Conservation (phyloP, 2,329 filamentous ascomycete genomes). For the Dothiorella sarmentorum region DNA sequence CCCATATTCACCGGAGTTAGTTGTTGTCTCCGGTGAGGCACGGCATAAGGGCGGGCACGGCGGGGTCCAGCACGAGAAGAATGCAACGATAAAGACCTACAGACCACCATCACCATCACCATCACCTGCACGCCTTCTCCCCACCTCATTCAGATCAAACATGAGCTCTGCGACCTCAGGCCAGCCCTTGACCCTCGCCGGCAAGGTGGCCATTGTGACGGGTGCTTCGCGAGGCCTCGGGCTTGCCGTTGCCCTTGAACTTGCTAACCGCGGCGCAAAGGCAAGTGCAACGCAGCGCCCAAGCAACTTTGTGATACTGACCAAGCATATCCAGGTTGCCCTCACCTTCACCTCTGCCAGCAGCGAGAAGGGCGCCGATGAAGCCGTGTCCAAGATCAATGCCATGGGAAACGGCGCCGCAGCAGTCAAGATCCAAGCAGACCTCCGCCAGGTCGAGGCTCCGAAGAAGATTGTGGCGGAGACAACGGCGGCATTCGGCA, state of each 20-base stretch:
- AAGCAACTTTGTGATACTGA: neutral
- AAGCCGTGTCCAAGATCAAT: conserved; percentile 35
- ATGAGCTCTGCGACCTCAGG: neutral
- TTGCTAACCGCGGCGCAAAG: conserved; percentile 48
- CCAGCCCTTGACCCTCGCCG: conserved; percentile 23
- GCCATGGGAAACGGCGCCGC: conserved; percentile 34
- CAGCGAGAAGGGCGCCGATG: conserved; percentile 34
- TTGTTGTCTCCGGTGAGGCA: neutral
- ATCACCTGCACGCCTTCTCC: no score
- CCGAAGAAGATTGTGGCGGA: conserved; percentile 37
- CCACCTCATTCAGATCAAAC: neutral
- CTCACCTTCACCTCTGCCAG: conserved; percentile 43
- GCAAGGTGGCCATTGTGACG: conserved; percentile 47
- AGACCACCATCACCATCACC: no score
- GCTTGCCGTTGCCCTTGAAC: conserved; percentile 45
- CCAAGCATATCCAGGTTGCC: conserved; percentile 32
- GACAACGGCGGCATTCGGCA: conserved; percentile 37
- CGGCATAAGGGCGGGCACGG: neutral
- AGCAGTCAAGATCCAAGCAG: conserved; percentile 39
- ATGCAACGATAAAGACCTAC: no score
- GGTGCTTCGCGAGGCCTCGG: conserved; percentile 52
- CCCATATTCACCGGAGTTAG: neutral
- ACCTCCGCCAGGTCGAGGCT: conserved; percentile 36
- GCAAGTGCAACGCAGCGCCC: conserved; percentile 21
- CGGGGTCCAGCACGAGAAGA: no score